Evolutionary conservation across 108 stramenopile species (phyloP).

Genomic region (Pseudonitzschia pungens): DNA sequence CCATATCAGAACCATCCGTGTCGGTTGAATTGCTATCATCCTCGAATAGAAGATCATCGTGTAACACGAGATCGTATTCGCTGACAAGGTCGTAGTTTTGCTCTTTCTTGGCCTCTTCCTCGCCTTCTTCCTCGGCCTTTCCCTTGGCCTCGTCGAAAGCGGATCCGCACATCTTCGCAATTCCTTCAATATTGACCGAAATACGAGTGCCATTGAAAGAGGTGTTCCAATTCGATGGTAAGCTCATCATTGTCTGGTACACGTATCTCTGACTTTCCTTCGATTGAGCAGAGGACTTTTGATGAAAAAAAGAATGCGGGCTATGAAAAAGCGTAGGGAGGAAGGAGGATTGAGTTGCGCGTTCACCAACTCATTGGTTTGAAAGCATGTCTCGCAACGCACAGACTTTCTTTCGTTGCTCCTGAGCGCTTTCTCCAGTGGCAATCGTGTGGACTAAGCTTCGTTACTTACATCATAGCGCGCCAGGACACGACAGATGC

Average conservation of each 20-base stretch:
- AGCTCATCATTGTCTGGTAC: conserved; percentile 23
- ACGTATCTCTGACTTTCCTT: conserved; percentile 9
- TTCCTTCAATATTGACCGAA: neutral
- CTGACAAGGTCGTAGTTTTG: neutral
- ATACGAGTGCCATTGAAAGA: neutral
- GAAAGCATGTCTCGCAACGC: too few relatives aligned
- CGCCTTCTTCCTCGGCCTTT: conserved; percentile 20
- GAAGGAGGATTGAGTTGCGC: too few relatives aligned
- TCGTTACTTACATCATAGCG: conserved; percentile 17
- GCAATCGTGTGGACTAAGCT: too few relatives aligned
- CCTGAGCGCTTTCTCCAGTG: neutral
- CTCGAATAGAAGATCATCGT: neutral
- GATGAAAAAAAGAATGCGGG: conserved; percentile 14
- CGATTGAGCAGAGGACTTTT: neutral
- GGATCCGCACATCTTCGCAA: conserved; percentile 25
- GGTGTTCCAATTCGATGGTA: conserved; percentile 17
- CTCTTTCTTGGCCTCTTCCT: neutral
- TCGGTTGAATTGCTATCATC: neutral
- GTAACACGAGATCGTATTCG: too few relatives aligned
- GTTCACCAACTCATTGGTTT: too few relatives aligned
- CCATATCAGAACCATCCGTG: neutral
- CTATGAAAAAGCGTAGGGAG: neutral
- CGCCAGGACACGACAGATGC: conserved; percentile 27
- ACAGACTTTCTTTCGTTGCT: neutral
- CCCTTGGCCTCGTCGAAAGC: conserved; percentile 27